Evolutionary conservation across 768 basidiomycete genomes (phyloP), one percentile per base, ranked within the genome.

Genomic region (Podaxis sp.): DNA sequence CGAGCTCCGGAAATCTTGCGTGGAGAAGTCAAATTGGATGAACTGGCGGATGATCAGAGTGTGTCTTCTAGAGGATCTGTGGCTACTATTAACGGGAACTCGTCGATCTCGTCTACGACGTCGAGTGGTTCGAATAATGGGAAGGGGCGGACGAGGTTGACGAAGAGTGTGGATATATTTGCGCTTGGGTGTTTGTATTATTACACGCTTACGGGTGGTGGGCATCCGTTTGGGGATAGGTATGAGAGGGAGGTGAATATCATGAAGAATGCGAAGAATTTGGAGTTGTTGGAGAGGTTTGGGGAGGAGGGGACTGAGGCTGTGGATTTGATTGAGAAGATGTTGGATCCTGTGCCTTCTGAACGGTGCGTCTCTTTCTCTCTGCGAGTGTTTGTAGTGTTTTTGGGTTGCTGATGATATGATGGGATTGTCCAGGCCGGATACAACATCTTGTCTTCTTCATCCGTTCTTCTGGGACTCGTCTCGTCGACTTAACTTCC

Each of bases 401-500:
- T 46, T 17, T n/a, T 13, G 15, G n/a, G n/a, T 46, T 20, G 44
- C 20, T 46, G n/a, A 46, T 46, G 44, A 46, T 22, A 17, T 0
- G 20, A 17, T 41, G 40, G n/a, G 20, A 6, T 17, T 6, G 0
- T 46, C n/a, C 69, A 94, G 96, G 70, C 97, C 96, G 1, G 90
- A 95, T 66, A 96, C 96, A 6, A 86, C 84, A 12, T 86, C 85
- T n/a, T 91, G 90, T 74, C 81, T 99, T 20, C 77, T 91, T 22
- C 96, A 99, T 76, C 97, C 97, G 0, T 96, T 92, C 81, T 99
- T 98, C 80, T 99, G 97, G 97, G 89, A 95, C 59, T 78, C 95
- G 0, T 88, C 83, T 7, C 87, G 90, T 61, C 84, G 96, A 46
- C 78, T 99, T 4, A 87, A 84, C 56, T 99, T 99, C 82, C 80